Evolutionary conservation across 1,284 basidiomycete genomes (phyloP).

Genomic region (Ganoderma multipileum): DNA sequence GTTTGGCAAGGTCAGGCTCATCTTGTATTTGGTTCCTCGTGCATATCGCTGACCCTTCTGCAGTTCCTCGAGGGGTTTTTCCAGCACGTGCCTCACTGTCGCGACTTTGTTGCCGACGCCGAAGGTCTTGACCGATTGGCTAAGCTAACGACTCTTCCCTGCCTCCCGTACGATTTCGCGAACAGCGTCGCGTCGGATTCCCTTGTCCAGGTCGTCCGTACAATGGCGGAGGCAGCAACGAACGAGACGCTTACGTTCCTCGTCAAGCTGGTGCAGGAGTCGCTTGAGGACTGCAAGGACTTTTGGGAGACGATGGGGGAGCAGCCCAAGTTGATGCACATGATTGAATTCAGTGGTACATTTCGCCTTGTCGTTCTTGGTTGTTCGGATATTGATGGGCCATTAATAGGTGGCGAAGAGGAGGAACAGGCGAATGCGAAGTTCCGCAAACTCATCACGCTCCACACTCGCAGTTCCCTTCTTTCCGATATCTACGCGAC

Average conservation of each 20-base stretch:
- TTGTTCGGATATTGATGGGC: neutral
- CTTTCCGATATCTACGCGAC: constrained; percentile 91
- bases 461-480: constrained; percentile 83
- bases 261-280: constrained; percentile 73
- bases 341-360: constrained; percentile 63
- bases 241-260: constrained; percentile 79
- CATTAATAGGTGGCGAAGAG: constrained; percentile 48
- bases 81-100: constrained; percentile 89
- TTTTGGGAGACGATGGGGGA: constrained; percentile 71
- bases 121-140: constrained; percentile 84
- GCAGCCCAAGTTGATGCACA: constrained; percentile 64
- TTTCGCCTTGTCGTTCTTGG: neutral
- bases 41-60: constrained; percentile 18
- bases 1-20: constrained; percentile 65
- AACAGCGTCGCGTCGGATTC: constrained; percentile 84
- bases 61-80: constrained; percentile 95
- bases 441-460: constrained; percentile 81
- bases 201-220: constrained; percentile 87
- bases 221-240: constrained; percentile 88
- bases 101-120: constrained; percentile 84
- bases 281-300: constrained; percentile 72
- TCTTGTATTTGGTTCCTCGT: neutral
- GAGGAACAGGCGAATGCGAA: constrained; percentile 62
- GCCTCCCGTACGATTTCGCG: constrained; percentile 90
- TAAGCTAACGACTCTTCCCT: constrained; percentile 82